Evolutionary conservation across 352 stramenopile species (phyloP).

Genomic region (Phytophthora fragariaefolia): DNA sequence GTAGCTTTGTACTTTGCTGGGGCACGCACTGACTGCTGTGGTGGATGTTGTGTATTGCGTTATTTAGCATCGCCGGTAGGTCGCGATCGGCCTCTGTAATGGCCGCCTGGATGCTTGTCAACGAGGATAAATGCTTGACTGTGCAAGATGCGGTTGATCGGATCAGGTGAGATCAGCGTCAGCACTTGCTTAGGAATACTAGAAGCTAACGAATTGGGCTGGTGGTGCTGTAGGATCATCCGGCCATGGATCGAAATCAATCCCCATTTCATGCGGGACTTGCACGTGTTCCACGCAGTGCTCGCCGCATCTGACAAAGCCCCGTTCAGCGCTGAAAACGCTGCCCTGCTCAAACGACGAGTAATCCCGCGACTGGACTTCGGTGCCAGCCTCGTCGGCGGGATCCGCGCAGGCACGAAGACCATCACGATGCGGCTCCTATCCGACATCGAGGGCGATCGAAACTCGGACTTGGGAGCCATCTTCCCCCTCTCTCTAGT

Average conservation of each 20-base stretch:
- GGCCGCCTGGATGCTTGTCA: conserved; percentile 57
- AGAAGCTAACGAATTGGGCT: background rate
- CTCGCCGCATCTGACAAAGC: conserved; percentile 3
- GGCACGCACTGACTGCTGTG: background rate
- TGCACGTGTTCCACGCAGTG: conserved; percentile 49
- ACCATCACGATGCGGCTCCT: conserved; percentile 73
- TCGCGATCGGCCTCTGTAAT: conserved; percentile 68
- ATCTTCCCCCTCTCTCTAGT: conserved; percentile 49
- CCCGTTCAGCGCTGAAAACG: conserved; percentile 11
- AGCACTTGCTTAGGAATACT: too few species aligned
- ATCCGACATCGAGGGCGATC: conserved; percentile 53
- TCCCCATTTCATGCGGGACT: conserved; percentile 53
- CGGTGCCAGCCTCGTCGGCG: conserved; percentile 45
- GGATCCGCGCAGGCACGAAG: conserved; percentile 54
- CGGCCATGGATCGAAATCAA: conserved; percentile 82
- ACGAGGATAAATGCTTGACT: conserved; percentile 21
- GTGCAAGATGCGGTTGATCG: conserved; percentile 46
- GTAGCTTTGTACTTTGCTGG: background rate
- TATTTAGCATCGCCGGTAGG: conserved; percentile 64
- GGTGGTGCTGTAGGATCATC: conserved; percentile 39
- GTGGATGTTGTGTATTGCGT: background rate
- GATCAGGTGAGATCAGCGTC: conserved; percentile 44
- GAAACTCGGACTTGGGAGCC: conserved; percentile 56
- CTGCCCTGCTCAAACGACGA: conserved; percentile 23
- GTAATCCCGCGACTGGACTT: conserved; percentile 64